Base-by-base conservation (phyloP, 768 basidiomycete species). In the Mycena vitilis region DNA sequence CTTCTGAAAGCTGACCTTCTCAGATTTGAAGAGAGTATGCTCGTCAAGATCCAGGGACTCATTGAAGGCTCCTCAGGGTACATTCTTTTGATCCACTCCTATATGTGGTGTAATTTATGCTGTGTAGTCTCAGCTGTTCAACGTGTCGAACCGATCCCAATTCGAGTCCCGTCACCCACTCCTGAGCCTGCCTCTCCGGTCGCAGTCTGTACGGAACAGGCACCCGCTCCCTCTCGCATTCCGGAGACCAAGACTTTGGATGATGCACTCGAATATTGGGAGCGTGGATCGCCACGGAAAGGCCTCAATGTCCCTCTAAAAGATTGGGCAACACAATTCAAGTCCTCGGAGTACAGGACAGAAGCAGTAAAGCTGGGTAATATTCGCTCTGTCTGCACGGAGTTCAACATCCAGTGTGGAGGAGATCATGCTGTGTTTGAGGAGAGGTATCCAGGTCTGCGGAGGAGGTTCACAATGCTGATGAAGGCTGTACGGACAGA, bases 211-310 rank as follows among this genome's bases (percentile, higher is more conserved):
- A n/a, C n/a, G n/a, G n/a, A n/a, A n/a, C n/a, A n/a, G n/a, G n/a
- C n/a, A n/a, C n/a, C n/a, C n/a, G n/a, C n/a, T n/a, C n/a, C n/a
- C n/a, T n/a, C n/a, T n/a, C 57, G 51, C n/a, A 73, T 49, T 64
- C 73, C 25, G 25, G 51, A 62, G 63, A 70, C 37, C 59, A 66
- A 37, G 40, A 47, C 40, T 12, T 51, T 74, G 23, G 72, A 74
- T 52, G 70, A 74, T 66, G 72, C 63, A 13, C 61, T 74, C 25
- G 36, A 40, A 34, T 74, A 73, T 47, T 74, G 72, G 73, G 53
- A 66, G 23, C 20, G 53, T 22, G 72, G 73, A 18, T 60, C 53
- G 22, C 60, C 72, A 12, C 18, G 56, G 36, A 69, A 68, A 36
- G 71, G 72, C 8, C 70, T 71, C 20, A 55, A 47, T 48, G 6